Evolutionary conservation across 1,284 basidiomycete genomes (phyloP).

Genomic region (Ustilago curta): DNA sequence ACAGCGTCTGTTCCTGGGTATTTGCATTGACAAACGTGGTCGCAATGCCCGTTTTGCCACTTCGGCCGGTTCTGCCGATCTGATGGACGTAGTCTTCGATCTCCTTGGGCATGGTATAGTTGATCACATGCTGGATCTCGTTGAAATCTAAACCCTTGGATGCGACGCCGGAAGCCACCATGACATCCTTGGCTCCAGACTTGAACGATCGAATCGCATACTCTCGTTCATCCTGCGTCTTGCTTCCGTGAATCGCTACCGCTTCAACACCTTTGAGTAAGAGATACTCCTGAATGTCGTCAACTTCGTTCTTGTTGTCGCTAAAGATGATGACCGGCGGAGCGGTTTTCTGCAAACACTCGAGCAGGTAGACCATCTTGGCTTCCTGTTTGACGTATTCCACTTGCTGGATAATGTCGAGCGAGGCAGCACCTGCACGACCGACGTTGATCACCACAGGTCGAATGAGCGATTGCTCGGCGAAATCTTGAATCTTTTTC

Average conservation of each 20-base stretch:
- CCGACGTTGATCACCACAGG: constrained; percentile 97
- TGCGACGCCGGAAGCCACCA: constrained; percentile 98
- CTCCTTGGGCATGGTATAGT: constrained; percentile 99
- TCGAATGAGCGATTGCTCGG: constrained; percentile 90
- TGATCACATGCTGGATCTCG: constrained; percentile 97
- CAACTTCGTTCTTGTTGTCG: constrained; percentile 99
- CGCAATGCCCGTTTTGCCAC: constrained; percentile 98
- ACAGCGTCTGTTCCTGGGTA: constrained; percentile 91
- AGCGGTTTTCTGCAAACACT: constrained; percentile 97
- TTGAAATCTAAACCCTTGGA: constrained; percentile 98
- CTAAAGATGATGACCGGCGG: constrained; percentile 98
- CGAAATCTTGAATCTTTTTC: constrained; percentile 97
- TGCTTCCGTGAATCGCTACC: constrained; percentile 97
- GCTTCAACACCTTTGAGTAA: constrained; percentile 97
- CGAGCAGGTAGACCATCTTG: constrained; percentile 98
- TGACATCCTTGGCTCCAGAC: constrained; percentile 94
- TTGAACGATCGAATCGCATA: constrained; percentile 99
- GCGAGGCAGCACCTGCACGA: constrained; percentile 94
- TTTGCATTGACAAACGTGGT: constrained; percentile 99
- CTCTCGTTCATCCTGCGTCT: constrained; percentile 97
- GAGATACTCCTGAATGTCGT: constrained; percentile 98
- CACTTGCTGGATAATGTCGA: constrained; percentile 96
- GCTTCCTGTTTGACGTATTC: constrained; percentile 99
- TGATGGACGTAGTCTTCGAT: constrained; percentile 84
- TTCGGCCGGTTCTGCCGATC: constrained; percentile 96